These are phyloP conservation scores for Pseudogymnoascus sp. DNA, from an alignment of 2,329 filamentous ascomycete genomes.

Conservation along the genomic window DNA sequence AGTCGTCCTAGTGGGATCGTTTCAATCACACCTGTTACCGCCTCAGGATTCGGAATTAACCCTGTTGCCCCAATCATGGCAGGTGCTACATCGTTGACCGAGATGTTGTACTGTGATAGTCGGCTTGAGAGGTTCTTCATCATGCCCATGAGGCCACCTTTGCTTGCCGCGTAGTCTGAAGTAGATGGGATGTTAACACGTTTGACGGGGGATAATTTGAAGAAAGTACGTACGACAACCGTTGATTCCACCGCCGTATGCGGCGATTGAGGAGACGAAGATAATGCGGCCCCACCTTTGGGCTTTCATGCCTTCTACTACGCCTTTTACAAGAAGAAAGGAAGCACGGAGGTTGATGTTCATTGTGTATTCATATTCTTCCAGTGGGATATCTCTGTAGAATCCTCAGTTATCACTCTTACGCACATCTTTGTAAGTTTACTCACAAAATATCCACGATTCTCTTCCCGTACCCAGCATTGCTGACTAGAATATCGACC, in stretches of 20 bases:
- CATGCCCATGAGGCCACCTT: conserved; percentile 38
- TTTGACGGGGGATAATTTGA: background rate
- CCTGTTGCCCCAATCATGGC: conserved; percentile 38
- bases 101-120: conserved; percentile 37
- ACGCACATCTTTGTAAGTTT: background rate
- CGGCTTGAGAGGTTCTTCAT: conserved; percentile 37
- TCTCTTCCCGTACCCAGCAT: conserved; percentile 58
- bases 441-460: conserved; percentile 30
- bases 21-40: conserved; percentile 21
- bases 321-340: conserved; percentile 23
- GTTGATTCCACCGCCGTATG: conserved; percentile 22
- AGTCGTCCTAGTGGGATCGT: conserved; percentile 37
- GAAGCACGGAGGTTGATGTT: conserved; percentile 23
- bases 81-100: conserved; percentile 40
- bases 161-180: conserved; percentile 28
- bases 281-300: conserved; percentile 30
- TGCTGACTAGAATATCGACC: conserved; percentile 53
- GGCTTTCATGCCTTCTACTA: conserved; percentile 30
- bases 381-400: conserved; percentile 21
- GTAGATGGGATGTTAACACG: background rate
- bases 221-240: conserved; percentile 21
- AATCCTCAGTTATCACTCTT: conserved; percentile 1
- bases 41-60: conserved; percentile 33
- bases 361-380: conserved; percentile 24
- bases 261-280: conserved; percentile 22